A percentile compares a stretch with the other conserved stretches of the same genome.
phyloP scores from a whole-genome alignment of 176 grass and related monocot genomes.

The Panicum miliaceum region DNA sequence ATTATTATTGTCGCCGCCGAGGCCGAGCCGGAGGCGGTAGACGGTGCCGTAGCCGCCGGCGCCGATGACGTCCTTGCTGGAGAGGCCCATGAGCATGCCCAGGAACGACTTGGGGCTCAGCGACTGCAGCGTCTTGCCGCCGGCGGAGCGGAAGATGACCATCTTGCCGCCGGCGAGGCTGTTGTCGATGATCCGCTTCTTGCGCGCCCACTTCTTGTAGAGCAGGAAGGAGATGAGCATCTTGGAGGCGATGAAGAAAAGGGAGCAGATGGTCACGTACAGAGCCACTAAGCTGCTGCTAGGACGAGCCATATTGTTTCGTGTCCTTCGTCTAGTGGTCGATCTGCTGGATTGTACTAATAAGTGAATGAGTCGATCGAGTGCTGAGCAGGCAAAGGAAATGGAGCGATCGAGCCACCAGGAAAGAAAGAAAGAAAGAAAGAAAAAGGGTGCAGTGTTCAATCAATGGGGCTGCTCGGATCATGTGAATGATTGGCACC shows the following conservation, averaged over 20 bases:
- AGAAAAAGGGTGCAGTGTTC: constrained; percentile 19
- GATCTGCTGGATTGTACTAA: too few species aligned
- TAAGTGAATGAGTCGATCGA: too few species aligned
- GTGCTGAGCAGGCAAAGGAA: too few species aligned
- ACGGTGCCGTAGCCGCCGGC: constrained; percentile 75
- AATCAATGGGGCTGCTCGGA: constrained; percentile 52
- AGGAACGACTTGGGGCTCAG: constrained; percentile 64
- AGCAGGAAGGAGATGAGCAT: constrained; percentile 75
- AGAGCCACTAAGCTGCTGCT: constrained; percentile 45
- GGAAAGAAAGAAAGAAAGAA: background rate
- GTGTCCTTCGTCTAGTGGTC: too few species aligned
- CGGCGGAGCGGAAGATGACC: constrained; percentile 65
- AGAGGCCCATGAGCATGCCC: constrained; percentile 58
- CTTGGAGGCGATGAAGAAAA: constrained; percentile 76
- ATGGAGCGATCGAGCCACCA: constrained; percentile 17
- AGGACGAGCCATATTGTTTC: too few species aligned
- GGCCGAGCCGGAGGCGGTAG: constrained; percentile 57
- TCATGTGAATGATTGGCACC: constrained; percentile 59
- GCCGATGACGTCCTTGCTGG: constrained; percentile 80
- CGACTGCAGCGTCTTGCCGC: constrained; percentile 34
- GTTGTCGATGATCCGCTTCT: constrained; percentile 70
- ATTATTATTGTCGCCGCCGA: constrained; percentile 1
- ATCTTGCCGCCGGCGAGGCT: constrained; percentile 77
- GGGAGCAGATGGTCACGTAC: constrained; percentile 69
- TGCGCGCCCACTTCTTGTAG: constrained; percentile 80